phyloP scores from a whole-genome alignment of 768 basidiomycete genomes.

The Neoboletus magnificus region DNA sequence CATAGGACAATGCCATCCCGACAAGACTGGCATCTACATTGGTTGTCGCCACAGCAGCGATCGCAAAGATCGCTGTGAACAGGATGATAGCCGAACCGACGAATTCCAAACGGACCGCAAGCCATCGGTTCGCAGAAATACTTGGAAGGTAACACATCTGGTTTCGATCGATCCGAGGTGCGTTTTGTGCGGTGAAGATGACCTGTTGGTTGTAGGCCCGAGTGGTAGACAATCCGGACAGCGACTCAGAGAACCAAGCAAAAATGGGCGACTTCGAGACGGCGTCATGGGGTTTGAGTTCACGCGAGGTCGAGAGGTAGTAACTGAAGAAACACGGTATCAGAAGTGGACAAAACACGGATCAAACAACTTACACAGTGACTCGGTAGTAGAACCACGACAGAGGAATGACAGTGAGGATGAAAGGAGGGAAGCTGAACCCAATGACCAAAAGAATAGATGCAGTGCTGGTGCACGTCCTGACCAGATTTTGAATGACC shows the following conservation, averaged over 20 bases:
- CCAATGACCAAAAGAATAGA: constrained; percentile 74
- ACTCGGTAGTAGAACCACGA: constrained; percentile 77
- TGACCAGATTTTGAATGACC: constrained; percentile 65
- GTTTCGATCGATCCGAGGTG: constrained; percentile 78
- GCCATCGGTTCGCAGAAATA: constrained; percentile 77
- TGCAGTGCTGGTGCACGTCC: constrained; percentile 57
- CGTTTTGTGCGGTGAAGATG: constrained; percentile 65
- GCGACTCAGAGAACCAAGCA: constrained; percentile 79
- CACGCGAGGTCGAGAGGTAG: constrained; percentile 82
- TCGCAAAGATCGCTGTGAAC: constrained; percentile 61
- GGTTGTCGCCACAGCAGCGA: constrained; percentile 67
- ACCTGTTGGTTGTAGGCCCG: constrained; percentile 72
- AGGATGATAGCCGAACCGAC: constrained; percentile 81
- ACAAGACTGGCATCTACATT: constrained; percentile 86
- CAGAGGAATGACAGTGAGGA: constrained; percentile 72
- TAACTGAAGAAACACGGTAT: constrained; percentile 47
- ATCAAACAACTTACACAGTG: constrained; percentile 56
- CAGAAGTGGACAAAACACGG: not conserved
- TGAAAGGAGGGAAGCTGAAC: constrained; percentile 75
- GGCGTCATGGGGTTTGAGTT: constrained; percentile 84
- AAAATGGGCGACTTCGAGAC: constrained; percentile 91
- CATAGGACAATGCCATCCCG: constrained; percentile 82
- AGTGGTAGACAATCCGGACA: constrained; percentile 77
- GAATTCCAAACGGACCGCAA: constrained; percentile 79
- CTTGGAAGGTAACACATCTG: constrained; percentile 76